These are phyloP conservation scores for Suillus clintonianus DNA, from an alignment of 768 basidiomycete genomes.

Conservation along the genomic window DNA sequence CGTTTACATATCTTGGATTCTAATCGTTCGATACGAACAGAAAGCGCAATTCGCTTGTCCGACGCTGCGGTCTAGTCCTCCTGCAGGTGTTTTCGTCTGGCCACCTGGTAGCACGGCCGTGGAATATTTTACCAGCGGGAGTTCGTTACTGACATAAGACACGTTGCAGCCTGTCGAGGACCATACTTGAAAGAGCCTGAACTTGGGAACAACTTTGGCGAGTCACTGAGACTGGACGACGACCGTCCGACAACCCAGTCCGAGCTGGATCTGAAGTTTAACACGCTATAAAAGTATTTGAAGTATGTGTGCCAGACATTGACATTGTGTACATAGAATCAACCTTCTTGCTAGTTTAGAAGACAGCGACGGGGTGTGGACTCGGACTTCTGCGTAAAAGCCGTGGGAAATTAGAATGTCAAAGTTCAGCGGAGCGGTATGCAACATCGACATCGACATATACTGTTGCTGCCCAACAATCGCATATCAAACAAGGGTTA, in stretches of 20 bases:
- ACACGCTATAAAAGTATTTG: constrained; percentile 70
- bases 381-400: too few relatives aligned
- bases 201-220: constrained; percentile 98
- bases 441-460: too few relatives aligned
- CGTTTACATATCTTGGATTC: constrained; percentile 93
- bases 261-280: constrained; percentile 90
- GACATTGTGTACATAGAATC: neutral
- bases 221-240: constrained; percentile 93
- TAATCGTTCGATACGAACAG: constrained; percentile 80
- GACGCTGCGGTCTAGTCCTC: constrained; percentile 73
- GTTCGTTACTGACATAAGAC: constrained; percentile 4
- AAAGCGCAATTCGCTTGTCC: constrained; percentile 89
- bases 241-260: constrained; percentile 82
- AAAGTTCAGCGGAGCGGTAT: too few relatives aligned
- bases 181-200: constrained; percentile 55
- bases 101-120: constrained; percentile 79
- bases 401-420: neutral
- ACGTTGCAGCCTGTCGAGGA: neutral
- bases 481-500: neutral
- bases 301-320: neutral
- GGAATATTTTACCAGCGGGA: constrained; percentile 78
- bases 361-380: neutral
- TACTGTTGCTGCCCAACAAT: neutral
- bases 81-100: constrained; percentile 33
- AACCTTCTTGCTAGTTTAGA: neutral